Evolutionary conservation across 371 early-diverging fungal genomes (phyloP), one percentile per base, ranked within the genome.

Genomic region (Rhizomucor miehei): DNA sequence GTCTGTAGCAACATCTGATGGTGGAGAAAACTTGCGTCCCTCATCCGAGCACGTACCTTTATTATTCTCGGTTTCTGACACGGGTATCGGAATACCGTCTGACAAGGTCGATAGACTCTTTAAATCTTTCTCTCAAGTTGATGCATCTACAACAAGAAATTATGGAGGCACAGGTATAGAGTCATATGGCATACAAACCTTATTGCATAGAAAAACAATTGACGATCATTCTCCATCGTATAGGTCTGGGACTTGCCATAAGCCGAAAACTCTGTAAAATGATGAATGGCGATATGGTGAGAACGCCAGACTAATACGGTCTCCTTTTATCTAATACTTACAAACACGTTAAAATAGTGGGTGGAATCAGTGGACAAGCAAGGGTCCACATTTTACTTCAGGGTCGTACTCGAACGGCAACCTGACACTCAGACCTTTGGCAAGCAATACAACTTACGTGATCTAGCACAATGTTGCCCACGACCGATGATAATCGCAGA

Each of bases 31-130:
- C n/a, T n/a, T n/a, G 29, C 3, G 8, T 29, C 29, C 29, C 8
- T 29, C 8, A 8, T 35, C 19, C 3, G 40, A 56, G 29, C 43
- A 44, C 35, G 39, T 59, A 6, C 60, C 59, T n/a, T 50, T 75
- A 35, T 20, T 69, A 19, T 63, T 82, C 51, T 63, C 73, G 9
- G 84, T 87, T 12, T 62, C 52, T 49, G 88, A 87, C 54, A 77
- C 85, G 0, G 88, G 88, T 21, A 81, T 84, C 44, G 85, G 87
- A 16, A 84, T 87, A 47, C 79, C 84, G 0, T 44, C 55, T 5
- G 69, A 78, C 23, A 77, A 81, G 40, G 56, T 60, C 9, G 62
- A 58, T 46, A 73, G 68, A 40, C 74, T 87, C 0, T 87, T 87
- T 52, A 65, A 79, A 21, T 75, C 79, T 9, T 87, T 85, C 52